Evolutionary conservation across 306 rosid species (phyloP).

Genomic region (Leucaena leucocephala): DNA sequence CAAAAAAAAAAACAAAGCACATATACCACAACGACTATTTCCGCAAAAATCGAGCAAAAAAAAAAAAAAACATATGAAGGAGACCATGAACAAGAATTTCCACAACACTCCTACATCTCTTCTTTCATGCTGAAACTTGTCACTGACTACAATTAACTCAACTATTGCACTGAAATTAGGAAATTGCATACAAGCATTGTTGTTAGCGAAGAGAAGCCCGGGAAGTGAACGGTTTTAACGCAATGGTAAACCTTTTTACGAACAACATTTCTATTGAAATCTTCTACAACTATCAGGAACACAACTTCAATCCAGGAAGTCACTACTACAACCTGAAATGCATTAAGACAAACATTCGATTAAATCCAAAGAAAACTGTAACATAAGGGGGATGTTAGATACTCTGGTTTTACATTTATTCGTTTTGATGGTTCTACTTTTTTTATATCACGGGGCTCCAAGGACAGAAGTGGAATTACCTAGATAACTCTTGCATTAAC

Average conservation of each 20-base stretch:
- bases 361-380: background rate
- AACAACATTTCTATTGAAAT: constrained; percentile 18
- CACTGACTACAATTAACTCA: constrained; percentile 2
- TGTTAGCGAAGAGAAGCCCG: background rate
- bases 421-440: background rate
- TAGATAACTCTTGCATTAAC: constrained; percentile 3
- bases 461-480: background rate
- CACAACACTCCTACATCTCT: background rate
- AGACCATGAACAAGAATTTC: background rate
- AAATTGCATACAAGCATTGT: background rate
- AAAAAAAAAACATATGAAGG: background rate
- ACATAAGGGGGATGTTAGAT: too few relatives aligned
- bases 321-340: constrained; percentile 1
- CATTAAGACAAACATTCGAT: background rate
- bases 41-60: background rate
- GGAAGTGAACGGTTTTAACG: background rate
- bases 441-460: background rate
- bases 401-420: too few relatives aligned
- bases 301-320: background rate
- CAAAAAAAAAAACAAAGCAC: background rate
- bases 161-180: background rate
- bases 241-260: constrained; percentile 1
- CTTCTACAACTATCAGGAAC: constrained; percentile 12
- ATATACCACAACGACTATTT: background rate
- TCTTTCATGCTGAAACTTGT: background rate